Base-by-base conservation (phyloP, 371 early-diverging fungal genomes). In the Apophysomyces variabilis region DNA sequence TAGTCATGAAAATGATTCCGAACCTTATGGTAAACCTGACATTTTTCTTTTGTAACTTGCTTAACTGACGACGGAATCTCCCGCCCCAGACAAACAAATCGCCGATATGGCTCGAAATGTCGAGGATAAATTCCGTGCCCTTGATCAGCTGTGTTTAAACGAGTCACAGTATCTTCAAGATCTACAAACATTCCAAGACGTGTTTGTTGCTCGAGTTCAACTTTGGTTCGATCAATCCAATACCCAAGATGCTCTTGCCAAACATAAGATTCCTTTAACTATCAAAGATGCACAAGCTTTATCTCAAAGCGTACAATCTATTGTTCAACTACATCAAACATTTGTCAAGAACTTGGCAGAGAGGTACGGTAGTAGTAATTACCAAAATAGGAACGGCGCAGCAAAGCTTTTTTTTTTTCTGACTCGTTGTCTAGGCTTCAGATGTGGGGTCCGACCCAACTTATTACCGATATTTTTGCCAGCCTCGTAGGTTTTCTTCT, bases 381-480 rank as follows among this genome's bases (percentile, higher is more conserved):
- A 8, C 13, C 41, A 8, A 41, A 14, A 58, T 26, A 58, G 12
- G 38, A 26, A 47, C n/a, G n/a, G 36, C 61, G 9, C 11, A 45
- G 6, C 45, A 45, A 62, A 72, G 54, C 1, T 21, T 50, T 9
- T 50, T n/a, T n/a, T 50, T 16, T 50, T 50, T 18, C 16, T 47
- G 11, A n/a, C 47, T 9, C n/a, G 11, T 47, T 18, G n/a, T 21
- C 21, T 50, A 50, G 77, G 61, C 37, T 72, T 41, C 50, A 61
- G 38, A 58, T 77, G 8, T 77, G 78, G 78, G 78, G 78, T 9
- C 78, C 78, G 32, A 77, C 78, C 37, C 78, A 77, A 57, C 37
- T 77, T 16, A 46, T 77, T 38, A 72, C 78, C 14, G 78, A 77
- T 63, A 16, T 77, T 14, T 70, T 77, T 60, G 38, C 38, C 38